Percentiles rank a stretch among this genome's conserved stretches.
Conservation (phyloP, 2,329 filamentous ascomycete genomes). For the Phialophora expanda region DNA sequence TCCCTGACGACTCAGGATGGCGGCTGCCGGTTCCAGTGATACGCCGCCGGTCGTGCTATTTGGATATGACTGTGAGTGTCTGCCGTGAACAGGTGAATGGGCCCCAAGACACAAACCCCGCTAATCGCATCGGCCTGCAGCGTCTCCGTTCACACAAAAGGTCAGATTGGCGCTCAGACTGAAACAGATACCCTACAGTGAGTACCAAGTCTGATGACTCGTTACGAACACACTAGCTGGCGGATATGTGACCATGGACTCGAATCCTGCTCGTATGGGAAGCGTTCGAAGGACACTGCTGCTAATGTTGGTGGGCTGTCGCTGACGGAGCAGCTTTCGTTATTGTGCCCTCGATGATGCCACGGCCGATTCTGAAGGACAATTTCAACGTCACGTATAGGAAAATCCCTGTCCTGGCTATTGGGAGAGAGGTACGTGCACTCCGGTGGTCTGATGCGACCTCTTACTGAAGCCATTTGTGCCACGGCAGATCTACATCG, state of each 20-base stretch:
- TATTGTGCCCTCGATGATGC: conserved; percentile 61
- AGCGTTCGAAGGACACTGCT: too few species aligned
- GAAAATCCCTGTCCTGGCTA: conserved; percentile 70
- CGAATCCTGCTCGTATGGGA: neutral
- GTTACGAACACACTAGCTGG: neutral
- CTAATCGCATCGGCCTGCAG: conserved; percentile 7
- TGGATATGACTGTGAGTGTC: conserved; percentile 37
- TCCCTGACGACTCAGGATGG: neutral
- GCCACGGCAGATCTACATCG: conserved; percentile 32
- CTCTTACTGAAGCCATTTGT: neutral
- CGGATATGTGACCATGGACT: neutral
- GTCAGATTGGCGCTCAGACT: conserved; percentile 29
- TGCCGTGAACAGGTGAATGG: neutral
- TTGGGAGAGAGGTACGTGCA: conserved; percentile 59
- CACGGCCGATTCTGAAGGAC: conserved; percentile 65
- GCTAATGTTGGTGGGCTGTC: neutral
- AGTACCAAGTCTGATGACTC: neutral
- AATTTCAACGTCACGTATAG: conserved; percentile 70
- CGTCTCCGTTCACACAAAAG: conserved; percentile 37
- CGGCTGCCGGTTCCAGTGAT: neutral
- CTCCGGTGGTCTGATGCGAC: neutral
- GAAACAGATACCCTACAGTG: conserved; percentile 37
- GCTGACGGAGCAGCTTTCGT: conserved; percentile 27
- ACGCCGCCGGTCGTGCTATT: conserved; percentile 35
- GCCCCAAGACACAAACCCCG: neutral